Base-by-base conservation (phyloP, 2,329 filamentous ascomycete genomes). In the Chaetomium sp. region DNA sequence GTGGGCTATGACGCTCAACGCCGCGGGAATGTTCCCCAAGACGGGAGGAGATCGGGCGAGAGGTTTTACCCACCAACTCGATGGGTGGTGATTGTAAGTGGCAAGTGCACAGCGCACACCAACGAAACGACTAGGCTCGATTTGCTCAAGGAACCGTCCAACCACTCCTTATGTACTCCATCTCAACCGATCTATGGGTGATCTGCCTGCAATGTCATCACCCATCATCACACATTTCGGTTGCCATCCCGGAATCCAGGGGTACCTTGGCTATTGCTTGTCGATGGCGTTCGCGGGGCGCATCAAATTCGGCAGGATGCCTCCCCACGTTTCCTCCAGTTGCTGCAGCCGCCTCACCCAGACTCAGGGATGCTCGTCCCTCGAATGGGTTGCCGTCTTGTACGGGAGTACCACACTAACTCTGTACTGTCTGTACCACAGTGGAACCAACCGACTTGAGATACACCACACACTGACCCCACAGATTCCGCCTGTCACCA, bases 391-490 rank as follows among this genome's bases (percentile, higher is more conserved):
- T 51, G 49, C 50, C 58, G 49, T 59, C 21, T 53, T 29, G 38
- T 42, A n/a, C n/a, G n/a, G n/a, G n/a, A n/a, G n/a, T n/a, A 16
- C 38, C 38, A n/a, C 38, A 42, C 16, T 42, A 42, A n/a, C 16
- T 42, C 38, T 19, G 38, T 19, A 42, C 16, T 42, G 38, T 38
- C 3, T 35, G 33, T 38, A 38, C 38, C 7, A 42, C 38, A n/a
- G 27, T 55, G 19, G 25, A 50, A 29, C 61, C 57, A 62, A 57
- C 59, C 45, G 53, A 50, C 51, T n/a, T 31, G n/a, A 54, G 53
- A 38, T 57, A 16, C 31, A 33, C 16, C 23, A 57, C 53, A 57
- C 60, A 47, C 59, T 63, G 59, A 64, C 67, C 65, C 67, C 67
- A 64, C 66, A 63, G 16, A 58, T 25, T 42, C n/a, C 55, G 23